Conservation (phyloP, 1,284 basidiomycete species). For the Fomitiporia mediterranea region DNA sequence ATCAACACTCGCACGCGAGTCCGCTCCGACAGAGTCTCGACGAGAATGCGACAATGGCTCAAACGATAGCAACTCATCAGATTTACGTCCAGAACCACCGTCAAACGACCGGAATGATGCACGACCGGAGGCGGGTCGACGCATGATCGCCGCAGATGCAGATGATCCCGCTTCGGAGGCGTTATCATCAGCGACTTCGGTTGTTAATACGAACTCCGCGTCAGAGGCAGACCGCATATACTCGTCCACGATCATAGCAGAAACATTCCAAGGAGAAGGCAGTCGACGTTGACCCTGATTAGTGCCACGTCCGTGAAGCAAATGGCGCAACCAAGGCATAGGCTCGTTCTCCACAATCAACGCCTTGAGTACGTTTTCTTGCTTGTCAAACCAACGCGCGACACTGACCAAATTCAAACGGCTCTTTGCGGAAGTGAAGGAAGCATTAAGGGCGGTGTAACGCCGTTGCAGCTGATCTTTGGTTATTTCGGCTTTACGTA, state of each 20-base stretch:
- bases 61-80: conserved; percentile 47
- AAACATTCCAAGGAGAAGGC: conserved; percentile 49
- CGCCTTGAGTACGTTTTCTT: conserved; percentile 40
- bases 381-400: conserved; percentile 53
- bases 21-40: conserved; percentile 30
- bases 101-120: conserved; percentile 31
- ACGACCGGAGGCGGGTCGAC: conserved; percentile 3
- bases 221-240: conserved; percentile 41
- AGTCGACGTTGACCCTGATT: background rate
- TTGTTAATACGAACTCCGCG: conserved; percentile 41
- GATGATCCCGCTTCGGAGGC: conserved; percentile 17
- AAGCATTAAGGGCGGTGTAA: conserved; percentile 49
- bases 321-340: conserved; percentile 65
- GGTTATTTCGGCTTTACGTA: conserved; percentile 61
- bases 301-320: conserved; percentile 41
- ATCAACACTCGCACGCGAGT: conserved; percentile 15
- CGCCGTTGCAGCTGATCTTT: conserved; percentile 60
- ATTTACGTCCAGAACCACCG: conserved; percentile 40
- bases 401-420: conserved; percentile 45
- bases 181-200: conserved; percentile 25
- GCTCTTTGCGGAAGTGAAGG: conserved; percentile 30
- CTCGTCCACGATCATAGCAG: conserved; percentile 64
- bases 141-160: background rate
- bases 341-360: conserved; percentile 60
- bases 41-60: conserved; percentile 39